Conservation (phyloP, 108 stramenopile species). For the Pelagomonas calceolata region DNA sequence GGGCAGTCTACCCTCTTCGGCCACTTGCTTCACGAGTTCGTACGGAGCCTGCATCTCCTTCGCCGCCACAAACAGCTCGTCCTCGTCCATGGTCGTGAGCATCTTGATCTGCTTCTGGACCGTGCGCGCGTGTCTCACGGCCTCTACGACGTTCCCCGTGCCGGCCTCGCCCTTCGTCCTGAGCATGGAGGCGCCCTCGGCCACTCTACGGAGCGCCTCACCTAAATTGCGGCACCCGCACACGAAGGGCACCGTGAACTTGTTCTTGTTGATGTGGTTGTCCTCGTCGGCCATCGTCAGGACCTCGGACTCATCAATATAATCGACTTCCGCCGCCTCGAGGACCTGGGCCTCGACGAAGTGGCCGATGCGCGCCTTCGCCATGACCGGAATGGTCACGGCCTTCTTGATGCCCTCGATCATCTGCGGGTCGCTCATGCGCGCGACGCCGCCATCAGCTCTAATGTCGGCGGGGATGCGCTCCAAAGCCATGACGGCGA, state of each 20-base stretch:
- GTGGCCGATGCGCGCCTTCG: conserved; percentile 97
- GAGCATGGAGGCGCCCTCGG: conserved; percentile 96
- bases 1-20: conserved; percentile 79
- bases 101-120: conserved; percentile 74
- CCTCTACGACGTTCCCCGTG: conserved; percentile 97
- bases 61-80: conserved; percentile 92
- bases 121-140: conserved; percentile 86
- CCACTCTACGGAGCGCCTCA: conserved; percentile 88
- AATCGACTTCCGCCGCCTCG: conserved; percentile 93
- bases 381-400: conserved; percentile 99
- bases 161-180: conserved; percentile 99
- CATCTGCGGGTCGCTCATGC: conserved; percentile 94
- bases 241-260: conserved; percentile 95
- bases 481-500: conserved; percentile 98
- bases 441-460: conserved; percentile 92
- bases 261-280: conserved; percentile 95
- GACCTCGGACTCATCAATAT: conserved; percentile 97
- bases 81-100: conserved; percentile 73
- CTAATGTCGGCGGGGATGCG: conserved; percentile 98
- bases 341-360: conserved; percentile 98
- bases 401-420: conserved; percentile 96
- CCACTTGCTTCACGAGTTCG: conserved; percentile 74
- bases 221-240: conserved; percentile 98
- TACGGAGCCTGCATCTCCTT: conserved; percentile 87
- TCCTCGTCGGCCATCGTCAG: conserved; percentile 98